Base-by-base conservation (phyloP, 768 basidiomycete species). In the Lentinula edodes region DNA sequence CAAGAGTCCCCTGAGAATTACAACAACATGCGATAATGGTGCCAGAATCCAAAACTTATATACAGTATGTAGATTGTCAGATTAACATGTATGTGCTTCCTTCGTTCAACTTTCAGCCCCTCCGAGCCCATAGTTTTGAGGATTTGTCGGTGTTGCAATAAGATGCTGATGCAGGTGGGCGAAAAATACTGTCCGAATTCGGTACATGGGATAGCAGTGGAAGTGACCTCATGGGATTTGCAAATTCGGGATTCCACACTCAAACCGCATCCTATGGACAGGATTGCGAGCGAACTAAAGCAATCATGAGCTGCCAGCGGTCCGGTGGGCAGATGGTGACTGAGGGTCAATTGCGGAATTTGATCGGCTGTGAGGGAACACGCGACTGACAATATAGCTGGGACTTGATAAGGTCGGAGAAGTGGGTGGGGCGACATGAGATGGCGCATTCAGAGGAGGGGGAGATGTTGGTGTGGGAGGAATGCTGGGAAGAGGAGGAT, bases 401-500 rank as follows among this genome's bases (percentile, higher is more conserved):
- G 53, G 50, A 56, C 35, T 62, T 50, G 58, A 59, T n/a, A 59
- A 34, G 20, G 35, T 23, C 20, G n/a, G 36, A 10, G 12, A 16
- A 6, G 43, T 34, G 10, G 38, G 15, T 5, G 42, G 2, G 6
- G 38, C 28, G 6, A 23, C 20, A 42, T n/a, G 41, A 18, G 35
- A 23, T 15, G 55, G 39, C 13, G 16, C 34, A 35, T 12, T 6
- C 6, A 16, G 15, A 50, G 28, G 18, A n/a, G 41, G 59, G 2
- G 39, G 59, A 12, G 28, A 51, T 13, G 59, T 60, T 28, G 59
- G 51, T 9, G 59, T 60, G 16, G 48, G 39, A 12, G 59, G 50
- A 8, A 52, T 10, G 32, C 59, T 60, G 6, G 61, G 63, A 52
- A 64, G 61, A 23, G 61, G 61, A n/a, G 63, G 63, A 51, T 64